Percentiles rank a stretch among this genome's conserved stretches.
Evolutionary conservation across 768 basidiomycete genomes (phyloP).

Genomic region (Hygrophoropsis aurantiaca): DNA sequence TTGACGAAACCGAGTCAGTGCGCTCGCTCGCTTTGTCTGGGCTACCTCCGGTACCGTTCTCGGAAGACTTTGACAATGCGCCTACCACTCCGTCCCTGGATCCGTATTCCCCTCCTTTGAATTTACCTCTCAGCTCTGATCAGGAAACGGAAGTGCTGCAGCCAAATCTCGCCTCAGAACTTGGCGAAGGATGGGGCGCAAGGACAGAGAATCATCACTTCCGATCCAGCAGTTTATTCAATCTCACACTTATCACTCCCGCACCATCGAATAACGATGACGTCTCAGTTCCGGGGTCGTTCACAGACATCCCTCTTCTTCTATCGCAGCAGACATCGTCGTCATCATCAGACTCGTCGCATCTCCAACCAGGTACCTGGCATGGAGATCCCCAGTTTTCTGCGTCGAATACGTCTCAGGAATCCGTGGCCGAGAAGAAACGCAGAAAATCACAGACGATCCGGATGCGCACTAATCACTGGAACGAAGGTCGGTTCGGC

Average conservation of each 20-base stretch:
- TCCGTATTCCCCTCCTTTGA: slow-evolving; percentile 18
- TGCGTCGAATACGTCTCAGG: slow-evolving; percentile 25
- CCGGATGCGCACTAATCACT: slow-evolving; percentile 56
- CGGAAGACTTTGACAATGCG: slow-evolving; percentile 30
- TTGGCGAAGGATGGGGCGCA: slow-evolving; percentile 49
- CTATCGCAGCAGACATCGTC: not conserved
- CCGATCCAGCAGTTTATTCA: slow-evolving; percentile 55
- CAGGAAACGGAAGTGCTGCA: slow-evolving; percentile 14
- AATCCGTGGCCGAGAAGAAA: slow-evolving; percentile 23
- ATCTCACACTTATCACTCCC: slow-evolving; percentile 41
- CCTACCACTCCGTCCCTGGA: slow-evolving; percentile 14
- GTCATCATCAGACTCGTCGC: slow-evolving; percentile 7
- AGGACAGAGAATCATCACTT: slow-evolving; percentile 43
- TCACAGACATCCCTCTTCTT: too few relatives aligned
- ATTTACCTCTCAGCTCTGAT: slow-evolving; percentile 4
- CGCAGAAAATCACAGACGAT: slow-evolving; percentile 49
- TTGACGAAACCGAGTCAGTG: slow-evolving; percentile 18
- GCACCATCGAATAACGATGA: slow-evolving; percentile 26
- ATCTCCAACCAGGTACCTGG: slow-evolving; percentile 12
- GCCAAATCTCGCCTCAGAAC: slow-evolving; percentile 54
- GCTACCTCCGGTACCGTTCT: slow-evolving; percentile 32
- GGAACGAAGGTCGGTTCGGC: slow-evolving; percentile 57
- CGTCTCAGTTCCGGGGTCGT: not conserved
- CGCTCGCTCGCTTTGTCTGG: slow-evolving; percentile 33
- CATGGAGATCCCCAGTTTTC: slow-evolving; percentile 3